phyloP scores from a whole-genome alignment of 2,329 filamentous ascomycete species.

The Colletotrichum sp. region DNA sequence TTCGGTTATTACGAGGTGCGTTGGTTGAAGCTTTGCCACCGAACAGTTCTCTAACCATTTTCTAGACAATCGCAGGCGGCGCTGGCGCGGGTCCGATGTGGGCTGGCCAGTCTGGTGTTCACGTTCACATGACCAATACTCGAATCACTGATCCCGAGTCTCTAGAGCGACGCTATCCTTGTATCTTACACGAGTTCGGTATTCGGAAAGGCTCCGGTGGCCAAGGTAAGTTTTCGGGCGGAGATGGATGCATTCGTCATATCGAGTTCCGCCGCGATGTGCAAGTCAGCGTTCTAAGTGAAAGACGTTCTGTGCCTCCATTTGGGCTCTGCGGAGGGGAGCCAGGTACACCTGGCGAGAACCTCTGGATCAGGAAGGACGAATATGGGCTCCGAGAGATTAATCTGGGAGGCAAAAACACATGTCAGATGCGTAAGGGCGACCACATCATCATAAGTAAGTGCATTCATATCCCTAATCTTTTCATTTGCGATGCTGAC shows the following conservation, averaged over 20 bases:
- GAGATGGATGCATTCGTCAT: neutral
- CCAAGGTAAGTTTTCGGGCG: neutral
- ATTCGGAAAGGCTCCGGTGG: neutral
- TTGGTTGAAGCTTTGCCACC: neutral
- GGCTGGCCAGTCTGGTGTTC: neutral
- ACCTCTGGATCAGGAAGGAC: neutral
- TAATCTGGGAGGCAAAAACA: neutral
- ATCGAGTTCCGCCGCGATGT: neutral
- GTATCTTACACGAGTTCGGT: neutral
- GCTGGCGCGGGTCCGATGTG: neutral
- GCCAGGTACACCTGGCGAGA: neutral
- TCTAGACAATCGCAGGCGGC: neutral
- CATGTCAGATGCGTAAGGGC: neutral
- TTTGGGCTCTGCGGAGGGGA: neutral
- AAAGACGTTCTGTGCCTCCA: neutral
- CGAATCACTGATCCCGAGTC: neutral
- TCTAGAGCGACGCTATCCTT: neutral
- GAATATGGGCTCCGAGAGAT: neutral
- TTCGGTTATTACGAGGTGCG: neutral
- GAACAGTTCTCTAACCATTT: neutral
- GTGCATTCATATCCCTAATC: neutral
- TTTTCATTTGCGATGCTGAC: fast-evolving
- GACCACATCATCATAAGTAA: neutral
- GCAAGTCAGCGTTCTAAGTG: neutral
- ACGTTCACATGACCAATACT: neutral